Evolutionary conservation across 2,329 filamentous ascomycete species (phyloP).

Genomic region (Colletotrichum horii): DNA sequence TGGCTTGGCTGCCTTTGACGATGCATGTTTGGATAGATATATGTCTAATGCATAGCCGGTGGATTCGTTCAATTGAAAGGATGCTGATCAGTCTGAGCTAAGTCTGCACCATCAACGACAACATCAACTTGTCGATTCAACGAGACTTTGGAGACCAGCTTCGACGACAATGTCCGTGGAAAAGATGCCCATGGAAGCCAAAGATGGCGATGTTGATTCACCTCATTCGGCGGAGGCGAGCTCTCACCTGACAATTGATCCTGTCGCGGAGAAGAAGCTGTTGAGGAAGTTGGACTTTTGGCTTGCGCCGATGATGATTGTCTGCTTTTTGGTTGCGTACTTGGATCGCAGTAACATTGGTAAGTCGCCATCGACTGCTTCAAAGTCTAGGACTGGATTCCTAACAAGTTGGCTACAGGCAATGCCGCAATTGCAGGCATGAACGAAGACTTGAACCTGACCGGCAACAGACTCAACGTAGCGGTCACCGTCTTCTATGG

Average conservation of each 20-base stretch:
- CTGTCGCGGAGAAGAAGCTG: slow-evolving; percentile 18
- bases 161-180: background rate
- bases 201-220: slow-evolving; percentile 5
- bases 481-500: slow-evolving; percentile 48
- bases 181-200: slow-evolving; percentile 4
- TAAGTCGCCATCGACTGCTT: background rate
- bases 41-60: background rate
- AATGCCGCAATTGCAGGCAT: slow-evolving; percentile 38
- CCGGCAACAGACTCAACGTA: slow-evolving; percentile 43
- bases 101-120: background rate
- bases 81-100: background rate
- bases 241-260: background rate
- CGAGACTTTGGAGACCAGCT: background rate
- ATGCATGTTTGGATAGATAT: slow-evolving; percentile 5
- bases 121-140: background rate
- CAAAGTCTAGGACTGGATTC: accelerated
- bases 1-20: background rate
- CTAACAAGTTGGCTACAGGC: slow-evolving; percentile 19
- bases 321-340: slow-evolving; percentile 36
- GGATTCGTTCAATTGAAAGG: background rate
- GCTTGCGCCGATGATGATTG: slow-evolving; percentile 20
- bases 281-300: slow-evolving; percentile 29
- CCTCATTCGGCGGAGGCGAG: background rate
- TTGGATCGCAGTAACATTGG: slow-evolving; percentile 33
- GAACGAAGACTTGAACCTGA: slow-evolving; percentile 35